phyloP scores from a whole-genome alignment of 2,329 filamentous ascomycete species.

The Apiospora malaysiana region DNA sequence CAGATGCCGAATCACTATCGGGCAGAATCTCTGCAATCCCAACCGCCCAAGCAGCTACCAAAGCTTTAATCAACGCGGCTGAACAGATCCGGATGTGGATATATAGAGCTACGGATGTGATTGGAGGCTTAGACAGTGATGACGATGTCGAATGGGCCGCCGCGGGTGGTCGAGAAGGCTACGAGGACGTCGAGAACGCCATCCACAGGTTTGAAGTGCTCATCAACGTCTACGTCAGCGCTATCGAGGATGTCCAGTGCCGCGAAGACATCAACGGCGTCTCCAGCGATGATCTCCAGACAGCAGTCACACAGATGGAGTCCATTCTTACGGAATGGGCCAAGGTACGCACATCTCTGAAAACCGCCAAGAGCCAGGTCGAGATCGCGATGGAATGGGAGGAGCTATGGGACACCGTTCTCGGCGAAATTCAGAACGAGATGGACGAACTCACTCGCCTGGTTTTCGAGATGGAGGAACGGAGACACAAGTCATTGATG shows the following conservation, averaged over 20 bases:
- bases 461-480: constrained; percentile 98
- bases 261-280: constrained; percentile 78
- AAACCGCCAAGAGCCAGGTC: constrained; percentile 84
- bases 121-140: constrained; percentile 87
- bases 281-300: constrained; percentile 71
- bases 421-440: constrained; percentile 92
- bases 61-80: constrained; percentile 82
- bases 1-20: constrained; percentile 82
- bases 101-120: constrained; percentile 85
- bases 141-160: constrained; percentile 99
- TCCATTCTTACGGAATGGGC: constrained; percentile 83
- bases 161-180: constrained; percentile 79
- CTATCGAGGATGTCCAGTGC: constrained; percentile 89
- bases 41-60: constrained; percentile 82
- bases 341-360: constrained; percentile 77
- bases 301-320: constrained; percentile 88
- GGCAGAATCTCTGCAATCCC: constrained; percentile 84
- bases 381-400: constrained; percentile 99
- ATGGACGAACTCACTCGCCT: constrained; percentile 77
- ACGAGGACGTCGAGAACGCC: constrained; percentile 74
- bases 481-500: constrained; percentile 79
- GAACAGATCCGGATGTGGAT: constrained; percentile 97
- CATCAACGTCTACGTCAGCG: constrained; percentile 89
- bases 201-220: constrained; percentile 86
- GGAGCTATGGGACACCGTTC: constrained; percentile 90